Evolutionary conservation across 352 stramenopile genomes (phyloP).

Genomic region (Phytophthora palmivora): DNA sequence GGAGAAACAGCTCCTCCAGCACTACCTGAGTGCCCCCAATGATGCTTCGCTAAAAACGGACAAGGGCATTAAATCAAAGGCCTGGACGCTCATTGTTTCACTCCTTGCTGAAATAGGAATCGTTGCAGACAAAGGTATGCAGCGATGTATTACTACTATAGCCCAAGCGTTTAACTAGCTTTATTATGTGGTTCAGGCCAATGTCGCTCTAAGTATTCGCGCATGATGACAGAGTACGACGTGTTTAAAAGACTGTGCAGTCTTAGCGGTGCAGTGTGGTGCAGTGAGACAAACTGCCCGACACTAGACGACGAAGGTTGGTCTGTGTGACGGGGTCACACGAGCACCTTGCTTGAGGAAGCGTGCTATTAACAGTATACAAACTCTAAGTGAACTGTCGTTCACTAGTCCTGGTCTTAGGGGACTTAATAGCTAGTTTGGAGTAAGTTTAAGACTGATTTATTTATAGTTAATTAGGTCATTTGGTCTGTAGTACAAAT

Average conservation of each 20-base stretch:
- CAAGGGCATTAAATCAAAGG: slow-evolving; percentile 15
- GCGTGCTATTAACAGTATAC: too few relatives aligned
- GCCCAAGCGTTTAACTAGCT: too few relatives aligned
- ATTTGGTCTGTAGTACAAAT: too few relatives aligned
- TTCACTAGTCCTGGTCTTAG: too few relatives aligned
- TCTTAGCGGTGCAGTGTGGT: neutral
- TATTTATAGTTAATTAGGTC: too few relatives aligned
- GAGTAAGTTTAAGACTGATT: too few relatives aligned
- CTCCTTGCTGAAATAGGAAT: neutral
- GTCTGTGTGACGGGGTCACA: too few relatives aligned
- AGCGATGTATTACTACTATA: too few relatives aligned
- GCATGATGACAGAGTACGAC: neutral
- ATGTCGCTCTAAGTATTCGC: neutral
- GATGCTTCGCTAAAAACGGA: slow-evolving; percentile 4
- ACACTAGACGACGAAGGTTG: neutral
- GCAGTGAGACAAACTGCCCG: neutral
- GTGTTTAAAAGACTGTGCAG: neutral
- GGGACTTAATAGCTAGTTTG: too few relatives aligned
- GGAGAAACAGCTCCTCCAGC: too few relatives aligned
- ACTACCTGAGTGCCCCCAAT: slow-evolving; percentile 2
- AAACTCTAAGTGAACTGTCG: too few relatives aligned
- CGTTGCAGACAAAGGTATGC: slow-evolving; percentile 5
- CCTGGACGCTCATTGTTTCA: slow-evolving; percentile 2
- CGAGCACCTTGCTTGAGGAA: too few relatives aligned
- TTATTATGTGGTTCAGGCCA: neutral